These are phyloP conservation scores for Quercus wislizeni DNA, from an alignment of 306 rosid species.

Conservation along the genomic window DNA sequence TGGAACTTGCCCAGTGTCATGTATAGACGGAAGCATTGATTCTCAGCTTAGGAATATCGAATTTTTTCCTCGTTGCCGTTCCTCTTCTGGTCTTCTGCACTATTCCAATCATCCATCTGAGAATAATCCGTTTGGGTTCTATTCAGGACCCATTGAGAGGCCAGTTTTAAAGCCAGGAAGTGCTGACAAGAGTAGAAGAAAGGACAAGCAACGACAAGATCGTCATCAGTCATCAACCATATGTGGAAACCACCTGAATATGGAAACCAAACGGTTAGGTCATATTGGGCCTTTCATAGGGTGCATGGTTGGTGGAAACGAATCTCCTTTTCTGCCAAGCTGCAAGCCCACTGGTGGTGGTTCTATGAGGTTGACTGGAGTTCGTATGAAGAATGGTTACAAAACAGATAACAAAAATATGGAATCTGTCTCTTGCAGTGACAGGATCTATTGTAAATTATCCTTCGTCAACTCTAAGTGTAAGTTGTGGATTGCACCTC, in stretches of 20 bases:
- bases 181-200: constrained; percentile 27
- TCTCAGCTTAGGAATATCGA: constrained; percentile 9
- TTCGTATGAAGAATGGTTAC: constrained; percentile 18
- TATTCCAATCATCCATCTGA: constrained; percentile 40
- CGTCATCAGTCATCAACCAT: constrained; percentile 17
- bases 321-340: constrained; percentile 37
- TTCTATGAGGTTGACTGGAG: constrained; percentile 47
- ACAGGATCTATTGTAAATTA: constrained; percentile 43
- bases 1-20: constrained; percentile 35
- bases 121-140: constrained; percentile 30
- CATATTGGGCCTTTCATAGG: constrained; percentile 42
- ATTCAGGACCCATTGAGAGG: constrained; percentile 33
- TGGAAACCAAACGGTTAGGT: constrained; percentile 31
- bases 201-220: constrained; percentile 29
- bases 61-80: constrained; percentile 33
- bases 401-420: constrained; percentile 19
- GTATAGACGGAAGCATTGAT: constrained; percentile 10
- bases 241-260: constrained; percentile 31
- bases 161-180: constrained; percentile 22
- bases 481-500: constrained; percentile 32
- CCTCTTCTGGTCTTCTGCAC: constrained; percentile 26
- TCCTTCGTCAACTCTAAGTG: constrained; percentile 36
- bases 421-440: constrained; percentile 23
- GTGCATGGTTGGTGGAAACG: constrained; percentile 37
- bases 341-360: constrained; percentile 43